Percentiles rank a stretch among this genome's conserved stretches.
Evolutionary conservation across 345 rosid genomes (phyloP).

Genomic region (Brassica cretica): DNA sequence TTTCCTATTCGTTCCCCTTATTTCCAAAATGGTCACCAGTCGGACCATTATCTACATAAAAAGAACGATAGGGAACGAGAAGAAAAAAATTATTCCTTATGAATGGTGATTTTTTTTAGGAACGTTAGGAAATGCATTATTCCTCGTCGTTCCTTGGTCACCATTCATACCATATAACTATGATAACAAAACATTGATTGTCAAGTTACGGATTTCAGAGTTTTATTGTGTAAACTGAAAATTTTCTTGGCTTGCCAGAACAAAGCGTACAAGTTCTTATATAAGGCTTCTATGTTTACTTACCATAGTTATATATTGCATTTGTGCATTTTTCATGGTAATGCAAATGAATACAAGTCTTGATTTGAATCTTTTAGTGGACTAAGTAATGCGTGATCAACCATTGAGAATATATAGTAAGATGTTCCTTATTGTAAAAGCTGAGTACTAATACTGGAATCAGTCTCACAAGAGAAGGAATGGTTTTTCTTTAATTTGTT

Average conservation of each 20-base stretch:
- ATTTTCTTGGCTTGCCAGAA: slow-evolving; percentile 4
- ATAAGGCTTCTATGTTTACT: slow-evolving; percentile 10
- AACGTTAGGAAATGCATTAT: no score
- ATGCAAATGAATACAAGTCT: slow-evolving; percentile 1
- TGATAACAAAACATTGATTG: neutral
- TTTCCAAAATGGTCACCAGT: no score
- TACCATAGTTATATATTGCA: neutral
- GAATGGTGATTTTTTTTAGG: no score
- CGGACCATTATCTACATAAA: no score
- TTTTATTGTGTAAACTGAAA: neutral
- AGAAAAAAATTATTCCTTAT: no score
- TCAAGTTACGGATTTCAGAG: neutral
- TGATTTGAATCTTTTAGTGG: slow-evolving; percentile 20
- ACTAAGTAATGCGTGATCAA: slow-evolving; percentile 19
- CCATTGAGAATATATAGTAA: slow-evolving; percentile 13
- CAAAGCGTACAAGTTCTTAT: neutral
- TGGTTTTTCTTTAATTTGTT: neutral
- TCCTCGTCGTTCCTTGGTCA: no score
- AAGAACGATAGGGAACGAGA: no score
- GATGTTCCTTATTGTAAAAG: slow-evolving; percentile 16
- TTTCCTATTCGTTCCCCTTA: no score
- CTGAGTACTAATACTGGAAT: neutral
- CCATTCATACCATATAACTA: neutral
- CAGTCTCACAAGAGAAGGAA: slow-evolving; percentile 2
- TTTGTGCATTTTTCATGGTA: slow-evolving; percentile 13